Percentiles rank a stretch among this genome's conserved stretches.
Evolutionary conservation across 1,284 basidiomycete species (phyloP).

Genomic region (Volvariella surrecta): DNA sequence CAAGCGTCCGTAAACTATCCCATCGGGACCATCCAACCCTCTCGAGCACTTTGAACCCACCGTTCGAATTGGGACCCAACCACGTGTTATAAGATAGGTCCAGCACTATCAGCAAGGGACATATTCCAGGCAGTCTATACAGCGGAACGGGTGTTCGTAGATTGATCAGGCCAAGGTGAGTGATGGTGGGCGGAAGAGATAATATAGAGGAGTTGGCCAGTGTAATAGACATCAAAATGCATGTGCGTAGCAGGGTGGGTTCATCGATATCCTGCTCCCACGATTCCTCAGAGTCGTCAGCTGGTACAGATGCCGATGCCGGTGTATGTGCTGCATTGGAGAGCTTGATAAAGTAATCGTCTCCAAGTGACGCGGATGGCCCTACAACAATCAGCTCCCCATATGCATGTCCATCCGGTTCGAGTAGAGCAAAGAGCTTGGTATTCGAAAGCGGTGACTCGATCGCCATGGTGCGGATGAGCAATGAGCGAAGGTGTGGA

Average conservation of each 20-base stretch:
- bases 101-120: conserved; percentile 51
- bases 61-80: conserved; percentile 30
- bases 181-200: conserved; percentile 49
- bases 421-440: conserved; percentile 40
- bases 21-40: conserved; percentile 48
- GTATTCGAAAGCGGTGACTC: conserved; percentile 40
- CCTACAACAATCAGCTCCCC: conserved; percentile 59
- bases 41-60: conserved; percentile 30
- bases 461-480: conserved; percentile 48
- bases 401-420: conserved; percentile 40
- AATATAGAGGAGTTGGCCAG: conserved; percentile 30
- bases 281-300: conserved; percentile 7
- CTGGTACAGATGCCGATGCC: conserved; percentile 1
- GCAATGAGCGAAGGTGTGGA: conserved; percentile 42
- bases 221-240: conserved; percentile 28
- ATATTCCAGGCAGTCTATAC: conserved; percentile 47
- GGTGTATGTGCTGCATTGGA: background rate
- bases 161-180: conserved; percentile 46
- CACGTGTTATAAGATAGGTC: conserved; percentile 65
- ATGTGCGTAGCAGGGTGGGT: conserved; percentile 24
- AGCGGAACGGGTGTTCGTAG: conserved; percentile 43
- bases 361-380: conserved; percentile 34
- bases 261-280: conserved; percentile 26
- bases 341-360: conserved; percentile 28
- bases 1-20: conserved; percentile 41